Evolutionary conservation across 345 rosid species (phyloP).

Genomic region (Acer campestre): DNA sequence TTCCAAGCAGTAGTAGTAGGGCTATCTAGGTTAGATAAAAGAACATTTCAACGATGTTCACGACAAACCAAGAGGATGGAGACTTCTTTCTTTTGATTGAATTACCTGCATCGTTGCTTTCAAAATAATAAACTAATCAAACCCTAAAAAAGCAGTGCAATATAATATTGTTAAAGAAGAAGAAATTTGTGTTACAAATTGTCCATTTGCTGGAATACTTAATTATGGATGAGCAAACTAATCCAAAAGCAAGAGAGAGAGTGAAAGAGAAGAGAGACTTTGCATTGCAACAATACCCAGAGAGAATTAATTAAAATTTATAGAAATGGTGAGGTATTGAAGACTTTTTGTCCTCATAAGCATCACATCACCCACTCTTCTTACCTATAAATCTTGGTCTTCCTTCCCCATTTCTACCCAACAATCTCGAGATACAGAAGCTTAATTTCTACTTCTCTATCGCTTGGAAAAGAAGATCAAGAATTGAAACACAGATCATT

Average conservation of each 20-base stretch:
- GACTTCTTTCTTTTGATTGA: constrained; percentile 33
- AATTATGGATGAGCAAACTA: constrained; percentile 50
- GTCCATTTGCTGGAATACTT: constrained; percentile 33
- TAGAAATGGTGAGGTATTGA: constrained; percentile 27
- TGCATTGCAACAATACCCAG: constrained; percentile 49
- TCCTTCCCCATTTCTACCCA: constrained; percentile 28
- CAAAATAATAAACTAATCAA: constrained; percentile 34
- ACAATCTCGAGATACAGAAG: constrained; percentile 3
- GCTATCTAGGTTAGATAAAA: constrained; percentile 6
- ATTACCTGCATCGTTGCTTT: constrained; percentile 22
- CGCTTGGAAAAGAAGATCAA: constrained; percentile 6
- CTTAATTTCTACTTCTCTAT: not conserved
- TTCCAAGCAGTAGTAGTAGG: not conserved
- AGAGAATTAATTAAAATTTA: constrained; percentile 34
- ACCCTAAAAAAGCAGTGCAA: constrained; percentile 36
- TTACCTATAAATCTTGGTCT: constrained; percentile 47
- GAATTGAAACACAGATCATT: not conserved
- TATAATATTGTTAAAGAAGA: constrained; percentile 30
- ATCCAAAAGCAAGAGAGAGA: constrained; percentile 62
- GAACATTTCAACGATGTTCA: constrained; percentile 23
- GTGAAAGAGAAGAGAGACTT: constrained; percentile 19
- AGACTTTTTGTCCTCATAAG: constrained; percentile 42
- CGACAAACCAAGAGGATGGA: constrained; percentile 28
- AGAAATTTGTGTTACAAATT: constrained; percentile 36
- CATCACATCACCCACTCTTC: constrained; percentile 39